Base-by-base conservation (phyloP, 2,329 filamentous ascomycete genomes). In the Phaeomoniella chlamydospora region DNA sequence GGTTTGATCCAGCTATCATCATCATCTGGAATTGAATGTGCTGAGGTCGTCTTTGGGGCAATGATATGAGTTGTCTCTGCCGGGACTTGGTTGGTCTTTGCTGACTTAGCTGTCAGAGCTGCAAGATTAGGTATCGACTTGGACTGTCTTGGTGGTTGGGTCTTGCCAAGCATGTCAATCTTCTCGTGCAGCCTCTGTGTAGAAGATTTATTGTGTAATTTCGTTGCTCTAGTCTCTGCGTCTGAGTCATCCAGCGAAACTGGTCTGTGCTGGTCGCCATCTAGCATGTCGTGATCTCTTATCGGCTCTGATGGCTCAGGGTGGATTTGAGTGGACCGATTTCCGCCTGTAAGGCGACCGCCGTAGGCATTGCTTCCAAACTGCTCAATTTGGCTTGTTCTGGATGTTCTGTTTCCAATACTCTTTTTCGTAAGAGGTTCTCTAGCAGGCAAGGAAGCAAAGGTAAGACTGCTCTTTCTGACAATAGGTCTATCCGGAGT, bases 391-490 rank as follows among this genome's bases (percentile, higher is more conserved):
- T 94, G 80, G 49, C 84, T 93, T 4, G 75, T 82, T 41, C 83
- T 70, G 15, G 84, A 87, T 35, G 73, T 61, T 34, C 83, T 70
- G 14, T 71, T 68, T 12, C 78, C 86, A 49, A 86, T 74, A 53
- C 81, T 92, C 60, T 87, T 88, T 55, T 92, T 92, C 18, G 77
- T 75, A 36, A 96, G 65, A 22, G 88, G 88, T 50, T 96, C 88
- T 41, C 90, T 74, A 2, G 88, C 87, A 18, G 90, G 90, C 10
- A 98, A 67, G 13, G 90, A 85, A 26, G 90, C 85, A 59, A 98
- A 96, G 40, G 82, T 93, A 41, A 98, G 69, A 54, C 88, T 96
- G 58, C 87, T 94, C 66, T 96, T 96, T 41, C 88, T 78, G 45
- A 92, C 72, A 18, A 83, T 66, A 2, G 80, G 80, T 45, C 83